Conservation (phyloP, 345 rosid species). For the Brassica carinata region DNA sequence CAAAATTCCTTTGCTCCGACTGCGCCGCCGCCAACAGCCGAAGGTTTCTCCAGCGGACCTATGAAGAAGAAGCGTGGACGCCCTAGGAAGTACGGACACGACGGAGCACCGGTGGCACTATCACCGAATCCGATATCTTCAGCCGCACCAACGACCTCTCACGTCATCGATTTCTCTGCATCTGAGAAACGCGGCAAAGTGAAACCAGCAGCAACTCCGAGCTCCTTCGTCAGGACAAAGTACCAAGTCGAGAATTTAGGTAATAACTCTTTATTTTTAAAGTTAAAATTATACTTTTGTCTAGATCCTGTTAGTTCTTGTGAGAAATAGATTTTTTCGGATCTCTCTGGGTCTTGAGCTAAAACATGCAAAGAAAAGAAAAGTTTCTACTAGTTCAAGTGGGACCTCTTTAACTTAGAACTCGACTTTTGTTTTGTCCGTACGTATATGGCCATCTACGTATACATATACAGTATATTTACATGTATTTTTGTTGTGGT, state of each 20-base stretch:
- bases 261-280: conserved; percentile 25
- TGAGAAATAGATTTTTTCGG: conserved; percentile 33
- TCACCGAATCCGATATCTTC: conserved; percentile 92
- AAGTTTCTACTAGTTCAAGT: conserved; percentile 13
- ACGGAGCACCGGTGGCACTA: conserved; percentile 60
- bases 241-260: conserved; percentile 71
- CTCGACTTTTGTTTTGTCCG: conserved; percentile 11
- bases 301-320: conserved; percentile 9
- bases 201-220: conserved; percentile 48
- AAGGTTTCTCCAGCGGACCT: conserved; percentile 35
- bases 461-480: background rate
- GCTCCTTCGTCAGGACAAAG: conserved; percentile 55
- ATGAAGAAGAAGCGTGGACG: conserved; percentile 87
- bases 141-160: conserved; percentile 63
- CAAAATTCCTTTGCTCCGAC: background rate
- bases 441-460: background rate
- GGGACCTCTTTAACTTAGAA: conserved; percentile 23
- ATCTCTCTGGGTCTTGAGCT: conserved; percentile 29
- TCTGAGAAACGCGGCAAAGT: conserved; percentile 66
- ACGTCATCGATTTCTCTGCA: conserved; percentile 78
- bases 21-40: background rate
- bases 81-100: conserved; percentile 85
- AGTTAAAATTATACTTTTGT: background rate
- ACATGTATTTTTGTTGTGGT: conserved; percentile 9
- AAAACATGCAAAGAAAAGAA: conserved; percentile 30